Conservation (phyloP, 2,329 filamentous ascomycete genomes). For the Fusarium transvaalense region DNA sequence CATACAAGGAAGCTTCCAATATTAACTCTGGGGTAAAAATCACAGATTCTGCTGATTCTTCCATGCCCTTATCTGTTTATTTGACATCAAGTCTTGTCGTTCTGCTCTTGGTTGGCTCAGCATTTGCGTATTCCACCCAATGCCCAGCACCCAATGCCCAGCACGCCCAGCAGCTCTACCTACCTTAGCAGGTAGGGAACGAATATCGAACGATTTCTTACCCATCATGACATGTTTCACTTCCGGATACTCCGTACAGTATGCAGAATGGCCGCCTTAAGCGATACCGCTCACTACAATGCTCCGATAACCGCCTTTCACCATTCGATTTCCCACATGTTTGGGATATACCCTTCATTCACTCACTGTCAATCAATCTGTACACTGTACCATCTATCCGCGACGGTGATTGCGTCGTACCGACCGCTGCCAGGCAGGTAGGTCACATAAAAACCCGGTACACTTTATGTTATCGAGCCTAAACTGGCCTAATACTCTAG, state of each 20-base stretch:
- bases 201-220: slow-evolving; percentile 41
- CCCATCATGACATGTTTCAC: slow-evolving; percentile 36
- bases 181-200: too few species aligned
- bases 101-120: slow-evolving; percentile 11
- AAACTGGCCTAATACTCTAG: too few species aligned
- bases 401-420: not conserved
- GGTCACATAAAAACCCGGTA: too few species aligned
- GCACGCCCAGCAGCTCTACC: slow-evolving; percentile 22
- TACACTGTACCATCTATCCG: slow-evolving; percentile 1
- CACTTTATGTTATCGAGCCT: too few species aligned
- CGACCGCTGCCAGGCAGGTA: not conserved
- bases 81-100: slow-evolving; percentile 1
- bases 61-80: too few species aligned
- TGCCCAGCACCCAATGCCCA: not conserved
- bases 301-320: slow-evolving; percentile 21
- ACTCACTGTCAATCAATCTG: slow-evolving; percentile 6
- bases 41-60: not conserved
- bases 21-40: not conserved
- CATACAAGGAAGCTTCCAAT: not conserved
- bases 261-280: slow-evolving; percentile 25
- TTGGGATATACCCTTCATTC: slow-evolving; percentile 1
- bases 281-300: slow-evolving; percentile 11
- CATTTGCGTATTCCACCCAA: not conserved
- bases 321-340: slow-evolving; percentile 25
- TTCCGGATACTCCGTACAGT: slow-evolving; percentile 36